Percentiles rank a stretch among this genome's conserved stretches.
Evolutionary conservation across 306 rosid genomes (phyloP).

Genomic region (Medicago lupulina): DNA sequence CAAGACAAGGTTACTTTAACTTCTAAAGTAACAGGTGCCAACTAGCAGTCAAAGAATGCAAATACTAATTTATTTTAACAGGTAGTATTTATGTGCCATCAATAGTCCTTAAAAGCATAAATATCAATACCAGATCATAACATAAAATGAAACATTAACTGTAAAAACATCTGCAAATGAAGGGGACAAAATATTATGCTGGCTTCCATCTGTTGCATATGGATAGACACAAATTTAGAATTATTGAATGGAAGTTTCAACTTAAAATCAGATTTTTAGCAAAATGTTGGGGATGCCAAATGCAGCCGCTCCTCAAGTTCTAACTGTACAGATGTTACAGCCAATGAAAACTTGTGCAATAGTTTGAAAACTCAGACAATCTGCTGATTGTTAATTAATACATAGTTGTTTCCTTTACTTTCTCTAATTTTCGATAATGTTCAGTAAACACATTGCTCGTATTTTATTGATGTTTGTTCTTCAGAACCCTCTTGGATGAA

Average conservation of each 20-base stretch:
- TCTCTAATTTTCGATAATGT: constrained; percentile 17
- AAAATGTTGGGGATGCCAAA: constrained; percentile 33
- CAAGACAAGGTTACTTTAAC: constrained; percentile 16
- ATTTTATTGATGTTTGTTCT: constrained; percentile 4
- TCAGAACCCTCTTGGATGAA: constrained; percentile 27
- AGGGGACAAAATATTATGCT: constrained; percentile 32
- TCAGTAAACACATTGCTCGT: constrained; percentile 25
- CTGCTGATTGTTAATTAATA: constrained; percentile 8
- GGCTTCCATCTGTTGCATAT: constrained; percentile 35
- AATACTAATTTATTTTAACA: constrained; percentile 22
- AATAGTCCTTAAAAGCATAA: constrained; percentile 11
- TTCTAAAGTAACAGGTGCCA: constrained; percentile 11
- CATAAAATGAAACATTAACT: background rate
- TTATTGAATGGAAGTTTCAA: constrained; percentile 18
- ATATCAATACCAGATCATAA: constrained; percentile 12
- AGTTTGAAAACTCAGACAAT: constrained; percentile 16
- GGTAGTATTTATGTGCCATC: background rate
- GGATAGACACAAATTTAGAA: background rate
- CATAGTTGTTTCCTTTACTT: constrained; percentile 11
- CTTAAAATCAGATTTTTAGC: constrained; percentile 14
- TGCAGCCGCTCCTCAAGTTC: constrained; percentile 28
- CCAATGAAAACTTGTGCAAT: constrained; percentile 12
- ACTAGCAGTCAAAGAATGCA: constrained; percentile 29
- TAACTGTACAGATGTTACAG: constrained; percentile 24
- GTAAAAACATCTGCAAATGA: constrained; percentile 25